Evolutionary conservation across 805 yeast species (phyloP).

Genomic region (Candida stauntonica): DNA sequence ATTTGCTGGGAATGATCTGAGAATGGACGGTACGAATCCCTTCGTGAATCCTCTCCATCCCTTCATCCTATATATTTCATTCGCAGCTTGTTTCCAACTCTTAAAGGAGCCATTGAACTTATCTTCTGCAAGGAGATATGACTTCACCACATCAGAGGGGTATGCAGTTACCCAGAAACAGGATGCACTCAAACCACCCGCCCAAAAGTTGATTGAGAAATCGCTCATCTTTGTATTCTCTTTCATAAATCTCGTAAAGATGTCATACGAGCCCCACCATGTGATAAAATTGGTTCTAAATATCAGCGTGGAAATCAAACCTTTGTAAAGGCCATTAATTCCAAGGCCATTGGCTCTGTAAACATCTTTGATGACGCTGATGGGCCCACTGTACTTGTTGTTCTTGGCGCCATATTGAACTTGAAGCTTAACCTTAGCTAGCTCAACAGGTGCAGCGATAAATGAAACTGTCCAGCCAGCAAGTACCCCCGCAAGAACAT

Average conservation of each 20-base stretch:
- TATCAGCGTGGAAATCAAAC: slow-evolving; percentile 79
- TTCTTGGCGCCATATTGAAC: slow-evolving; percentile 81
- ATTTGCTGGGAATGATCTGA: slow-evolving; percentile 88
- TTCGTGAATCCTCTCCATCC: slow-evolving; percentile 72
- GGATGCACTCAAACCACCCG: slow-evolving; percentile 84
- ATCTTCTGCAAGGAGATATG: slow-evolving; percentile 76
- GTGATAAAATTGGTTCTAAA: slow-evolving; percentile 83
- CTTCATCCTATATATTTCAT: slow-evolving; percentile 53
- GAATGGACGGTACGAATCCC: slow-evolving; percentile 76
- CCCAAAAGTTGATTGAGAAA: slow-evolving; percentile 81
- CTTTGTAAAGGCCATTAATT: slow-evolving; percentile 70
- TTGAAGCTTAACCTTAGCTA: slow-evolving; percentile 82
- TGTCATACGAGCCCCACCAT: slow-evolving; percentile 93
- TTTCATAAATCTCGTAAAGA: slow-evolving; percentile 66
- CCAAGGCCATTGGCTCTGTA: slow-evolving; percentile 51
- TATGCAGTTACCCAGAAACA: slow-evolving; percentile 88
- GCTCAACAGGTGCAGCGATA: slow-evolving; percentile 95
- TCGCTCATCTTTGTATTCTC: slow-evolving; percentile 59
- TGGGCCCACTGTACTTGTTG: slow-evolving; percentile 68
- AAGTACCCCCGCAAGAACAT: slow-evolving; percentile 67
- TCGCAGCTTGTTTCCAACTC: slow-evolving; percentile 68
- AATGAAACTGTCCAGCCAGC: slow-evolving; percentile 90
- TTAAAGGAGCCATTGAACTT: slow-evolving; percentile 68
- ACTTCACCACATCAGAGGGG: slow-evolving; percentile 86
- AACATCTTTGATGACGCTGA: slow-evolving; percentile 63